phyloP scores from a whole-genome alignment of 2,329 filamentous ascomycete species.

The Alternaria brassicicola region DNA sequence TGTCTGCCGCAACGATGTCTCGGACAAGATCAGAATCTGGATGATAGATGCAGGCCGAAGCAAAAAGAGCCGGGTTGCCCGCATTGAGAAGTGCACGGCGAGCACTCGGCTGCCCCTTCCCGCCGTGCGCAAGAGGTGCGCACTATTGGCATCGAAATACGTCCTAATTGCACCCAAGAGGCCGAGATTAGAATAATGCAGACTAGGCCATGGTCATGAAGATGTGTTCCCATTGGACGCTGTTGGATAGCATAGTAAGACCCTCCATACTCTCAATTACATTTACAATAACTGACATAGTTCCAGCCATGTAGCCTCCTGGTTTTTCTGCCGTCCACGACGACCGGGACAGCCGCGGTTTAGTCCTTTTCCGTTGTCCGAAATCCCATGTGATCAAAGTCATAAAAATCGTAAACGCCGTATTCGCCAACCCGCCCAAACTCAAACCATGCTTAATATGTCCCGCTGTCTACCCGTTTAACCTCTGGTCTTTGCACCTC shows the following conservation, averaged over 20 bases:
- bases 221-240: not conserved
- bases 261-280: not conserved
- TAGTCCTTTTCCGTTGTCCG: not conserved
- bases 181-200: not conserved
- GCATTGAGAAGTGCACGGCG: not conserved
- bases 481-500: slow-evolving; percentile 4
- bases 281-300: not conserved
- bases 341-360: not conserved
- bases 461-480: not conserved
- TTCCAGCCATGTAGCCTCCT: not conserved
- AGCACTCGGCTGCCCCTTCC: not conserved
- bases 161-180: not conserved
- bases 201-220: not conserved
- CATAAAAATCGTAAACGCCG: slow-evolving; percentile 3
- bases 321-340: not conserved
- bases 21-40: not conserved
- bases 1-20: not conserved
- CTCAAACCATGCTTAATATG: not conserved
- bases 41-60: not conserved
- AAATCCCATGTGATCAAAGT: not conserved
- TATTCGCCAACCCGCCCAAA: not conserved
- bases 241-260: not conserved
- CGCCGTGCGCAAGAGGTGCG: not conserved
- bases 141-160: not conserved
- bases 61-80: not conserved